Conservation (phyloP, 345 rosid genomes). For the Camelina sativa region DNA sequence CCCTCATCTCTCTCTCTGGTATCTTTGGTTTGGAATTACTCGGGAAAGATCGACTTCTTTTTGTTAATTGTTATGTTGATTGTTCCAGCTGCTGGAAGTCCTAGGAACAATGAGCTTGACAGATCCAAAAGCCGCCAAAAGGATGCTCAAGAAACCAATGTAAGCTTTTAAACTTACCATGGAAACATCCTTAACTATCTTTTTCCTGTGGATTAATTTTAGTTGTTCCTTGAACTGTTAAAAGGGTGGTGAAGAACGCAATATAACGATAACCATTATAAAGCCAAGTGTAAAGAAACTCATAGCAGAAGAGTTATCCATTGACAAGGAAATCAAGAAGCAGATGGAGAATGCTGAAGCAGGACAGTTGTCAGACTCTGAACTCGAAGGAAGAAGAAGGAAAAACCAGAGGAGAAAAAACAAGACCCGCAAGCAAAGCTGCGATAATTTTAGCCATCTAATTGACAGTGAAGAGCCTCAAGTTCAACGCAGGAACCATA, state of each 20-base stretch:
- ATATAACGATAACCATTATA: constrained; percentile 41
- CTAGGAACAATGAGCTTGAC: constrained; percentile 47
- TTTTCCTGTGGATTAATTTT: constrained; percentile 24
- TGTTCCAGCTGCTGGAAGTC: constrained; percentile 50
- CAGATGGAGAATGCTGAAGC: constrained; percentile 52
- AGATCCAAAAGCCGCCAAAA: constrained; percentile 44
- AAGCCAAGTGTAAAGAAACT: constrained; percentile 91
- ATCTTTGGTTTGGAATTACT: background rate
- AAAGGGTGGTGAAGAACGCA: constrained; percentile 63
- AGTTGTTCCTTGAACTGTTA: constrained; percentile 35
- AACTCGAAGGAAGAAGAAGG: constrained; percentile 53
- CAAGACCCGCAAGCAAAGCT: constrained; percentile 61
- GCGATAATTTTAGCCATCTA: constrained; percentile 48
- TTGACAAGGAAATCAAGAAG: constrained; percentile 48
- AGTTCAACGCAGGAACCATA: constrained; percentile 42
- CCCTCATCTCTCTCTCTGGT: constrained; percentile 7
- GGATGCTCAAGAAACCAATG: constrained; percentile 50
- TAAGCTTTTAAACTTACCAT: constrained; percentile 46
- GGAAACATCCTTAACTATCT: constrained; percentile 4
- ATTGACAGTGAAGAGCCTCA: constrained; percentile 47
- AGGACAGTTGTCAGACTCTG: constrained; percentile 51
- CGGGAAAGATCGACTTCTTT: background rate
- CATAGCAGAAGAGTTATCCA: constrained; percentile 86
- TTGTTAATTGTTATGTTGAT: constrained; percentile 13
- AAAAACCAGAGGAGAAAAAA: constrained; percentile 61